Base-by-base conservation (phyloP, 148 eudicot genomes). In the Agrostemma githago region DNA sequence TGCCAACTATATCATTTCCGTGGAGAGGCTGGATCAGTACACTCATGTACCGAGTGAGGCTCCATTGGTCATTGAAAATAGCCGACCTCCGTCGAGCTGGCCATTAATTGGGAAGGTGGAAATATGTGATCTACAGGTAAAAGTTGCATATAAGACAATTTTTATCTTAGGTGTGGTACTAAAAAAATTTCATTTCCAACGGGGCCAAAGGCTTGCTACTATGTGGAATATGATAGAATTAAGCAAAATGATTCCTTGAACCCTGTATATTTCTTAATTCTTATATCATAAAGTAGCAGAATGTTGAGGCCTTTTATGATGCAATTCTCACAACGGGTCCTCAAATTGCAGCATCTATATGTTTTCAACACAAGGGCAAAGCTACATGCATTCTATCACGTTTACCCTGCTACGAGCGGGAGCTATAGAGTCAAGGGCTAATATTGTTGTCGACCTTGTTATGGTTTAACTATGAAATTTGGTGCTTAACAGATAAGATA, bases 1-100 rank as follows among this genome's bases (percentile, higher is more conserved):
- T 21, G 91, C 92, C 62, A 94, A 94, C 81, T 82, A 89, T 46
- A 94, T 91, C 54, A 88, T 91, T 56, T 94, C 95, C 19, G 97
- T 94, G 16, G 98, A 94, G 76, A 82, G 98, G 88, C 90, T 94
- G 38, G 79, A 88, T 78, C 98, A 94, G 67, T 94, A 89, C 77
- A 91, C 83, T 89, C 81, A 94, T 72, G 78, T 94, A 82, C 88
- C 92, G 6, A 94, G 97, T 83, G 98, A 94, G 81, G 95, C 98
- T 70, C 95, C 91, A 26, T 90, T 84, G 86, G 85, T 87, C 37
- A 83, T 94, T 61, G 84, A 91, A 79, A 83, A 80, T 54, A 86
- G 58, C 40, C 88, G 91, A 6, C 96, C 94, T 59, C 89, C 92
- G 39, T 66, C 57, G 53, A 88, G 85, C 72, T 93, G 98, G 98